These are phyloP conservation scores for Boletus reticuloceps DNA, from an alignment of 768 basidiomycete species.

Conservation along the genomic window DNA sequence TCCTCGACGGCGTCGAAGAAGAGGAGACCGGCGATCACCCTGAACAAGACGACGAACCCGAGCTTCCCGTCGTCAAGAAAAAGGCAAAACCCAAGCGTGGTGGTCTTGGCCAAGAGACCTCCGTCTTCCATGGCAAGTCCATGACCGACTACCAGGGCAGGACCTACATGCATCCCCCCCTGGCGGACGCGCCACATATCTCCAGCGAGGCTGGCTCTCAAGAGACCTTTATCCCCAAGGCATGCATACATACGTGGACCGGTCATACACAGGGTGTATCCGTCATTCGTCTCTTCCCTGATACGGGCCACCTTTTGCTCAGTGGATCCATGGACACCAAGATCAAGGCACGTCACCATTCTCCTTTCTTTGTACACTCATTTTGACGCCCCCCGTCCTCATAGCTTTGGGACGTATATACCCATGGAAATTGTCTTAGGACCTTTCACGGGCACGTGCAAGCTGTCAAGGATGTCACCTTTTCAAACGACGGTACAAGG, in stretches of 20 bases:
- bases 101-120: constrained; percentile 83
- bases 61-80: constrained; percentile 56
- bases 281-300: constrained; percentile 89
- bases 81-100: constrained; percentile 80
- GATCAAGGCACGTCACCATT: constrained; percentile 68
- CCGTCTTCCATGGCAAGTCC: constrained; percentile 95
- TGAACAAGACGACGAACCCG: constrained; percentile 58
- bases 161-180: constrained; percentile 94
- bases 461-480: constrained; percentile 94
- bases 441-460: constrained; percentile 98
- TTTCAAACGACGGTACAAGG: constrained; percentile 87
- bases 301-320: constrained; percentile 88
- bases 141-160: constrained; percentile 97
- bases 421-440: constrained; percentile 91
- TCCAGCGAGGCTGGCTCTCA: constrained; percentile 76
- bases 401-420: constrained; percentile 98
- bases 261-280: constrained; percentile 97
- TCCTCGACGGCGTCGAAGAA: constrained; percentile 52
- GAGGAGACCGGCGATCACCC: constrained; percentile 43
- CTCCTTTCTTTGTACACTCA: not conserved
- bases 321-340: constrained; percentile 98
- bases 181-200: constrained; percentile 85
- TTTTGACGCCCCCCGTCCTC: constrained; percentile 3
- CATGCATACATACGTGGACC: constrained; percentile 96
- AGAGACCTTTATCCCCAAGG: constrained; percentile 93